A percentile compares a stretch with the other conserved stretches of the same genome.
phyloP scores from a whole-genome alignment of 495 filamentous ascomycete genomes.

The Trichoderma erinaceum region DNA sequence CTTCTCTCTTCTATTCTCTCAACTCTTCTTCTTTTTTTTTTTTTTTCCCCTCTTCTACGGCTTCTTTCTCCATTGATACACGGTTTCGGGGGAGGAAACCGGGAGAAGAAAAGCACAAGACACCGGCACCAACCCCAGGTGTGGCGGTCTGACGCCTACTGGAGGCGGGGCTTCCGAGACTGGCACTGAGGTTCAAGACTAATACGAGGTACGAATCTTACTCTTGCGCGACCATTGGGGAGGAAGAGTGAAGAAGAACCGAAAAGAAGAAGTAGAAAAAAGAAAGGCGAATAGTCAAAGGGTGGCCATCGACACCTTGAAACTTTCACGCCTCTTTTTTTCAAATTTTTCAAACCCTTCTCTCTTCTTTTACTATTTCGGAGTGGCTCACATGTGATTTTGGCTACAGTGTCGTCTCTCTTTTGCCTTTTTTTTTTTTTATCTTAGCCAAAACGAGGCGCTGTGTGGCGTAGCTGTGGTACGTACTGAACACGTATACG shows the following conservation, averaged over 20 bases:
- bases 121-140: neutral
- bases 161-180: neutral
- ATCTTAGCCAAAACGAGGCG: neutral
- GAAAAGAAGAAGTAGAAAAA: neutral
- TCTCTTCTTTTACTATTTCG: neutral
- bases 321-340: neutral
- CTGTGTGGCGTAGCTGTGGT: neutral
- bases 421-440: too few species aligned
- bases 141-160: neutral
- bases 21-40: neutral
- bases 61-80: neutral
- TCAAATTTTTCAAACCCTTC: neutral
- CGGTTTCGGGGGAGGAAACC: neutral
- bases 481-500: neutral
- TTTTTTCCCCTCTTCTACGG: neutral
- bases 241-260: neutral
- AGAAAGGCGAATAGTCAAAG: neutral
- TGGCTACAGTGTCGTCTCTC: neutral
- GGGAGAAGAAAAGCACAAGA: neutral
- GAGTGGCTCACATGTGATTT: neutral
- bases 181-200: too few species aligned
- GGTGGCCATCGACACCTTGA: neutral
- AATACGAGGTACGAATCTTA: neutral
- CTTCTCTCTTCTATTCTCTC: neutral
- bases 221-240: neutral